Percentiles rank a stretch among this genome's conserved stretches.
Evolutionary conservation across 176 grass and related monocot genomes (phyloP).

Genomic region (Tillandsia leiboldiana): DNA sequence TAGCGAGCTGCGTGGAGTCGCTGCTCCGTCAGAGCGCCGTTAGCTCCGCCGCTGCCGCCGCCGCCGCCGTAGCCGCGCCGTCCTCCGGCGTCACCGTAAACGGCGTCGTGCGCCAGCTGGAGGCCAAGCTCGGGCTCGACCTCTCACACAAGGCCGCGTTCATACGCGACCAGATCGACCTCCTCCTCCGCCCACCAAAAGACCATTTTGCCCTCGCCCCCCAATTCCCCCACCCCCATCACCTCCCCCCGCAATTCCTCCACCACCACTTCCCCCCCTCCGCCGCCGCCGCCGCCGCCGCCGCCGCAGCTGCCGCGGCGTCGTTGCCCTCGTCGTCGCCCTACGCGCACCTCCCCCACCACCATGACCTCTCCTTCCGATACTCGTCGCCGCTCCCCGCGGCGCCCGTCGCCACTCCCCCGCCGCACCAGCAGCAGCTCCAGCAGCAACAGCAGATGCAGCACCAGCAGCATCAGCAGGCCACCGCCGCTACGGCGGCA

Average conservation of each 20-base stretch:
- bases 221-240: slow-evolving; percentile 11
- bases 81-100: slow-evolving; percentile 32
- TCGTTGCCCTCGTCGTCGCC: slow-evolving; percentile 11
- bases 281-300: slow-evolving; percentile 5
- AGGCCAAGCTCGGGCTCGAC: slow-evolving; percentile 64
- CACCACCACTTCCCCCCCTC: slow-evolving; percentile 35
- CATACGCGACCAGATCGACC: slow-evolving; percentile 66
- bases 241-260: slow-evolving; percentile 7
- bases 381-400: slow-evolving; percentile 24
- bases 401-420: slow-evolving; percentile 27
- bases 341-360: slow-evolving; percentile 5
- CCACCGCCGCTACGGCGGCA: slow-evolving; percentile 1
- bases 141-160: slow-evolving; percentile 68
- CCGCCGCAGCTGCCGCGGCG: background rate
- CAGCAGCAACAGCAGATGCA: slow-evolving; percentile 27
- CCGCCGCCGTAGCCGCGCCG: slow-evolving; percentile 9
- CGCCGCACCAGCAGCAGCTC: slow-evolving; percentile 35
- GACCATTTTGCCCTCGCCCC: slow-evolving; percentile 32
- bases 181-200: slow-evolving; percentile 36
- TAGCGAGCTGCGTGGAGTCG: slow-evolving; percentile 66
- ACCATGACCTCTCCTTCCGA: slow-evolving; percentile 14
- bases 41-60: slow-evolving; percentile 6
- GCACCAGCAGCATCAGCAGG: slow-evolving; percentile 20
- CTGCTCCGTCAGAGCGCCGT: slow-evolving; percentile 47
- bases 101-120: slow-evolving; percentile 49